Conservation (phyloP, 495 filamentous ascomycete genomes). For the Xylaria acuta region DNA sequence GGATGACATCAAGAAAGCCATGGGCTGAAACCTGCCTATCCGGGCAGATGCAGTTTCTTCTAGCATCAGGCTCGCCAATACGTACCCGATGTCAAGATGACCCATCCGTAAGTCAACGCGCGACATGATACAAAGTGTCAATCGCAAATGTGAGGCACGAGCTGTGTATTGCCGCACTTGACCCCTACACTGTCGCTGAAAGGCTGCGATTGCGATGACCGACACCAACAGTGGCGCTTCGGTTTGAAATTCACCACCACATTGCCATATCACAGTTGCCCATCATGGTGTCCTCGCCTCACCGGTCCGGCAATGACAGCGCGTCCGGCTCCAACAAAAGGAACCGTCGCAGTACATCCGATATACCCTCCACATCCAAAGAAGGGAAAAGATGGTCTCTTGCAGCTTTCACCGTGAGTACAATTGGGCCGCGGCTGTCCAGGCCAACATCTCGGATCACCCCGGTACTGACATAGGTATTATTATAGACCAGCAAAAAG, state of each 20-base stretch:
- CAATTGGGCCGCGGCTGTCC: background rate
- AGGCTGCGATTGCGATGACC: background rate
- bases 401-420: conserved; percentile 16
- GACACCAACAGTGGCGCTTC: background rate
- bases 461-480: background rate
- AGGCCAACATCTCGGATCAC: background rate
- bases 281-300: conserved; percentile 9
- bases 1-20: conserved; percentile 20
- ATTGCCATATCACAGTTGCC: background rate
- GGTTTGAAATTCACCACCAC: background rate
- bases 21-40: conserved; percentile 8
- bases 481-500: conserved; percentile 11
- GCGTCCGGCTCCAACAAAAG: background rate
- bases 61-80: conserved; percentile 5
- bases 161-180: conserved; percentile 6
- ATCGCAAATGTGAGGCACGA: background rate
- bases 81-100: conserved; percentile 1
- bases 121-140: background rate
- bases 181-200: no score
- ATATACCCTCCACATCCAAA: conserved; percentile 6
- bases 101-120: background rate
- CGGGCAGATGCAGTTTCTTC: background rate
- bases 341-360: conserved; percentile 20
- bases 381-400: conserved; percentile 23
- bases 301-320: background rate